A percentile compares a stretch with the other conserved stretches of the same genome.
These are phyloP conservation scores for Trichomonascaceae sp. DNA, from an alignment of 1,139 yeast genomes.

Conservation along the genomic window DNA sequence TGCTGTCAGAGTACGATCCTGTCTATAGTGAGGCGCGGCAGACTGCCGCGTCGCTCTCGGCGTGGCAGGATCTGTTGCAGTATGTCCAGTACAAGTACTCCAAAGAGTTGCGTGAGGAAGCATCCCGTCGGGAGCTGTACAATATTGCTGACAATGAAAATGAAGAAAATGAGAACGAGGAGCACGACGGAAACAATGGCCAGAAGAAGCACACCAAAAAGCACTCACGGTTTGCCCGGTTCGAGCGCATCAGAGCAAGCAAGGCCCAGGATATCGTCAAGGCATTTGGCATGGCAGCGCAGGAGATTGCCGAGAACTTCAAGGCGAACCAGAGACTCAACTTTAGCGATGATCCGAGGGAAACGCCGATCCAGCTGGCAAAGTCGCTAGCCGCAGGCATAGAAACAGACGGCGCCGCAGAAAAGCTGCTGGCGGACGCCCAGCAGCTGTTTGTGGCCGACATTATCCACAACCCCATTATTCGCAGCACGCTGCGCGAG, in stretches of 20 bases:
- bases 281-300: constrained; percentile 67
- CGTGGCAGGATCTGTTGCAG: constrained; percentile 78
- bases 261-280: constrained; percentile 54
- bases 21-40: constrained; percentile 42
- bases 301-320: constrained; percentile 74
- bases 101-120: constrained; percentile 45
- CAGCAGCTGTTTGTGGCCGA: constrained; percentile 69
- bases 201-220: constrained; percentile 29
- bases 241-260: constrained; percentile 63
- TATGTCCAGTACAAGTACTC: constrained; percentile 74
- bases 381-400: constrained; percentile 37
- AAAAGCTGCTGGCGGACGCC: constrained; percentile 52
- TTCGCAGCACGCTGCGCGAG: constrained; percentile 62
- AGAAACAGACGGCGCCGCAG: constrained; percentile 24
- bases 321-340: constrained; percentile 60
- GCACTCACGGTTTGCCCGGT: constrained; percentile 59
- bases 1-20: constrained; percentile 46
- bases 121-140: constrained; percentile 8
- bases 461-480: constrained; percentile 65
- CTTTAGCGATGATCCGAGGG: constrained; percentile 52
- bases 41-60: constrained; percentile 55
- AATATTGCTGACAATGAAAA: constrained; percentile 13
- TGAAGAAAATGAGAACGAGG: constrained; percentile 13
- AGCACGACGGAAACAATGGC: constrained; percentile 6
- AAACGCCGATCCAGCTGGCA: constrained; percentile 53